Conservation (phyloP, 2,329 filamentous ascomycete genomes). For the Orbilia brochopaga region DNA sequence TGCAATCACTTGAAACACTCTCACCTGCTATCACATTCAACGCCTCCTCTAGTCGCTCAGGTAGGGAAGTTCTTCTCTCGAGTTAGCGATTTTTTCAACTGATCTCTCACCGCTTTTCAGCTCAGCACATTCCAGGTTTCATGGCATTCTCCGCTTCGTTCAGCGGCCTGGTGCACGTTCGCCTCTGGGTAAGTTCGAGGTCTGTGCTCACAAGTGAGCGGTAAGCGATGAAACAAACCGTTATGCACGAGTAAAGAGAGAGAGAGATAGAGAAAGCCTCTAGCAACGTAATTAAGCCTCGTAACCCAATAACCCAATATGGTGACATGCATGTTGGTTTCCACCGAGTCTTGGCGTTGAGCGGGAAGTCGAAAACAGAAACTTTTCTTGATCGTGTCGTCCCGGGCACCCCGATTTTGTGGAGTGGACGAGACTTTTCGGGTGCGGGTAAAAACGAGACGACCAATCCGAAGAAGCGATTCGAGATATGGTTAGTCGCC, state of each 20-base stretch:
- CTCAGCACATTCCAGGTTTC: conserved; percentile 36
- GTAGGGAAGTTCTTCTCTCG: conserved; percentile 27
- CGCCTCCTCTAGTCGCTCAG: conserved; percentile 23
- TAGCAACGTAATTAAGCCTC: conserved; percentile 43
- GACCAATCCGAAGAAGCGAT: not conserved
- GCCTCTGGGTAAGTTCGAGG: conserved; percentile 20
- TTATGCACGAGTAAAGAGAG: conserved; percentile 33
- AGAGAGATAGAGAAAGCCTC: not conserved
- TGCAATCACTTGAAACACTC: conserved; percentile 46
- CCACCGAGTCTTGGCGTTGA: conserved; percentile 32
- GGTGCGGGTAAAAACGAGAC: not conserved
- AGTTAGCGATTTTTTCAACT: conserved; percentile 18
- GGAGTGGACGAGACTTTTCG: not conserved
- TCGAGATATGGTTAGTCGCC: conserved; percentile 3
- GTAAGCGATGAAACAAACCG: conserved; percentile 50
- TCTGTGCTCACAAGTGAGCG: conserved; percentile 39
- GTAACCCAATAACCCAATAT: conserved; percentile 47
- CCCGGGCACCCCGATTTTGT: not conserved
- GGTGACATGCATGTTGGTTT: conserved; percentile 39
- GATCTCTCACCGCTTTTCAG: conserved; percentile 2
- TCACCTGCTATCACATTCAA: conserved; percentile 45
- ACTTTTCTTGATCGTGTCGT: conserved; percentile 11
- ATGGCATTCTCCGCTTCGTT: conserved; percentile 32
- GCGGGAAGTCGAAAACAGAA: conserved; percentile 32
- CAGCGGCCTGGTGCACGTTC: conserved; percentile 15